phyloP scores from a whole-genome alignment of 169 alveolate genomes.

The Plasmodium inui region DNA sequence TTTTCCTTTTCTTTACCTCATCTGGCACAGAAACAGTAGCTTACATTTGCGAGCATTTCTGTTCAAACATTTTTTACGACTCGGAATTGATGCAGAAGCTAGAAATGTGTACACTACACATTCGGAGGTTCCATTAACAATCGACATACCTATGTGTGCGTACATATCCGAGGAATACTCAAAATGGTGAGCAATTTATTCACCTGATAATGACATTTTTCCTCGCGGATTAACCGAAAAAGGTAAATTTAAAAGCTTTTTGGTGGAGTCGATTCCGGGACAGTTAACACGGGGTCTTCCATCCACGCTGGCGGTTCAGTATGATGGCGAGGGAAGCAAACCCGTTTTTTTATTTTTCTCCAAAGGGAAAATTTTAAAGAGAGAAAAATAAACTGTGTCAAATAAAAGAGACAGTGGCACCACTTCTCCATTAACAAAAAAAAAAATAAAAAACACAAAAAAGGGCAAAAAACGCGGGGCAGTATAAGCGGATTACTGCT shows the following conservation, averaged over 20 bases:
- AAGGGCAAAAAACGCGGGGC: neutral
- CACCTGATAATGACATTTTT: neutral
- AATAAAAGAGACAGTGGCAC: neutral
- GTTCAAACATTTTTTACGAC: neutral
- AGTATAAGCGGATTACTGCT: neutral
- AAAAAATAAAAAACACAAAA: neutral
- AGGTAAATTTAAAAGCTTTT: neutral
- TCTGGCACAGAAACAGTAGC: neutral
- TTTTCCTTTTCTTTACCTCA: neutral
- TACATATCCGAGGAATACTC: neutral
- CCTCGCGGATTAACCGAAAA: neutral
- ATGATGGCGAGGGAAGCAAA: neutral
- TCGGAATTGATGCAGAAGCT: neutral
- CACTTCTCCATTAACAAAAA: neutral
- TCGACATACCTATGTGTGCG: neutral
- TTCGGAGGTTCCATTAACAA: neutral
- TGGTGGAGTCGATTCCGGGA: neutral
- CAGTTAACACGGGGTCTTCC: too few relatives aligned
- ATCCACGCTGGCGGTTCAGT: neutral
- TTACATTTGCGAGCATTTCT: neutral
- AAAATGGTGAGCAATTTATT: neutral
- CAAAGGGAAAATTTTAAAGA: neutral
- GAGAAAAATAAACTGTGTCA: neutral
- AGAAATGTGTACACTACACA: neutral
- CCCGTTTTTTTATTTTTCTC: neutral